Evolutionary conservation across 257 asterid species (phyloP), one percentile per base, ranked within the genome.

Genomic region (Verbascum thapsus): DNA sequence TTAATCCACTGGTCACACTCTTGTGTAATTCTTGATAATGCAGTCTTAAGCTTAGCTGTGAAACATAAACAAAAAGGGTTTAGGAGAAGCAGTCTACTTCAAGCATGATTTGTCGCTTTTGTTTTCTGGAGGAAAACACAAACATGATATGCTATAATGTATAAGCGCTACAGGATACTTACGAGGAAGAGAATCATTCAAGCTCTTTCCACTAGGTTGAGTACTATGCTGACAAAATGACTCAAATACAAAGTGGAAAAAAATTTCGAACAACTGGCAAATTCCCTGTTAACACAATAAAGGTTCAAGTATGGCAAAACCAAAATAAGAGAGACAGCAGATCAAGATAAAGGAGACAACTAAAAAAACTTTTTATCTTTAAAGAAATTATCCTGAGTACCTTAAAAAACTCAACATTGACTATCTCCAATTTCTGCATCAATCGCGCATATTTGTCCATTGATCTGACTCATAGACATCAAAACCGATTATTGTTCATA

Each of bases 371-470:
- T 64, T 35, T 20, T 53, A 34, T 17, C 66, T 56, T 6, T 10
- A 19, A 8, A 69, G 54, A 54, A 72, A 71, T 52, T 57, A 61
- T 61, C 54, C 53, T 18, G 51, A 72, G 35, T 72, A 94, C 99
- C 95, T 86, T 86, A 70, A 90, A 94, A 78, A 90, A 86, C 76
- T 90, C 99, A 62, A 83, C 85, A 77, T 84, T 90, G 77, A 86
- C 88, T 35, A 86, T 82, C 81, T 94, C 98, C 66, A 94, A 72
- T 80, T 94, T 94, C 87, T 85, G 99, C 96, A 94, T 94, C 82
- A 94, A 75, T 60, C 98, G 79, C 16, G 96, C 98, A 81, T 94
- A 94, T 76, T 88, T 94, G 83, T 94, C 99, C 96, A 94, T 81
- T 72, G 80, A 79, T 87, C 99, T 94, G 84, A 69, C 47, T 35